phyloP scores from a whole-genome alignment of 495 filamentous ascomycete species.

The Xylaria grammica region DNA sequence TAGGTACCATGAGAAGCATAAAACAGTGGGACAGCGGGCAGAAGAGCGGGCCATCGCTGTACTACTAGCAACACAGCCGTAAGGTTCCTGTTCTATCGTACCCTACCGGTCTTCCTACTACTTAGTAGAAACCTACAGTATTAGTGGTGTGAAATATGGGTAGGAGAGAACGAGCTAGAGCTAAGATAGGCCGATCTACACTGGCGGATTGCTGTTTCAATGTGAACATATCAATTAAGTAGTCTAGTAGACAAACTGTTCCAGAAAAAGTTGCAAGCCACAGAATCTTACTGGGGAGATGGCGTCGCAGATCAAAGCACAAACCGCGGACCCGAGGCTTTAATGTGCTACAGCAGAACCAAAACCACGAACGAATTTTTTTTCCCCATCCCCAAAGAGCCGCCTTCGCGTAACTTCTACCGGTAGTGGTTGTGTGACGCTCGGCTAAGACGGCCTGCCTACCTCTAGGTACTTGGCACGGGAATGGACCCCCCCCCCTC shows the following conservation, averaged over 20 bases:
- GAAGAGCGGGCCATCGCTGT: too few species aligned
- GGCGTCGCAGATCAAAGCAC: not conserved
- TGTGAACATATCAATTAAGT: too few species aligned
- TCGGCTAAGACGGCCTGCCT: not conserved
- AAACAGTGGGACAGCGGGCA: not conserved
- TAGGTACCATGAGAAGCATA: not conserved
- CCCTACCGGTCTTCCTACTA: too few species aligned
- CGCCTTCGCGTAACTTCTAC: too few species aligned
- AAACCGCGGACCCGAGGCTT: not conserved
- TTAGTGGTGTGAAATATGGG: too few species aligned
- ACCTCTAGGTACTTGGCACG: not conserved
- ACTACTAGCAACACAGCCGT: too few species aligned
- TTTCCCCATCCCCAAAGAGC: too few species aligned
- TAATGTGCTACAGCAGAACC: not conserved
- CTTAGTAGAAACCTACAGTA: too few species aligned
- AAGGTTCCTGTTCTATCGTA: not conserved
- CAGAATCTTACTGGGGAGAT: not conserved
- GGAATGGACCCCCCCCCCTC: too few species aligned
- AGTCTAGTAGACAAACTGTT: not conserved
- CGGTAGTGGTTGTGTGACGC: not conserved
- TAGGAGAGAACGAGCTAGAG: not conserved
- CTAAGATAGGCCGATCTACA: not conserved
- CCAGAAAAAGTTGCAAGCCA: slow-evolving; percentile 2
- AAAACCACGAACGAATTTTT: too few species aligned
- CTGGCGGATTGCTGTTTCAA: slow-evolving; percentile 7